phyloP scores from a whole-genome alignment of 495 filamentous ascomycete species.

The Daldinia vernicosa region DNA sequence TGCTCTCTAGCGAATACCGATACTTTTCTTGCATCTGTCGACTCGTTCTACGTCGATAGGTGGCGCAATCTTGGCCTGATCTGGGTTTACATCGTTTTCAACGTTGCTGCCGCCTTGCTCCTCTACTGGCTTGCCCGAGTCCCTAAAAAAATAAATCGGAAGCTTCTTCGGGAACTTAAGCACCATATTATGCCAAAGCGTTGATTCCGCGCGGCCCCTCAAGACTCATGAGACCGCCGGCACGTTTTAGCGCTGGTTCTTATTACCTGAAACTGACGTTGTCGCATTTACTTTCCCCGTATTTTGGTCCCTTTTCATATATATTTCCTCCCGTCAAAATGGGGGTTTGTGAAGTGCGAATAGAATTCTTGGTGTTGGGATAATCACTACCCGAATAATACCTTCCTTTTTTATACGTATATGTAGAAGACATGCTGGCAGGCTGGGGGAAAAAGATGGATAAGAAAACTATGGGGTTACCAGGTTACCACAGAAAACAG shows the following conservation, averaged over 20 bases:
- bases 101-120: slow-evolving; percentile 64
- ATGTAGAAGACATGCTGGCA: neutral
- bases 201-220: neutral
- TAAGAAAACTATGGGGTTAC: neutral
- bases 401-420: slow-evolving; percentile 1
- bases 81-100: slow-evolving; percentile 71
- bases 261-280: neutral
- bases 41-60: slow-evolving; percentile 50
- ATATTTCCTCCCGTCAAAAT: neutral
- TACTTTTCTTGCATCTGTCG: slow-evolving; percentile 58
- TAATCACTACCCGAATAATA: neutral
- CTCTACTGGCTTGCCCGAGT: slow-evolving; percentile 76
- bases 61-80: slow-evolving; percentile 53
- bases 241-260: neutral
- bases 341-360: neutral
- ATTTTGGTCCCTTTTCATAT: neutral
- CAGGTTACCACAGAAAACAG: slow-evolving; percentile 19
- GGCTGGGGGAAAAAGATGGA: neutral
- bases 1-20: slow-evolving; percentile 65
- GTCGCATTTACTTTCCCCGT: neutral
- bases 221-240: neutral
- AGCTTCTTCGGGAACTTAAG: slow-evolving; percentile 7
- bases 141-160: slow-evolving; percentile 16
- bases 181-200: neutral
- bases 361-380: neutral